These are phyloP conservation scores for Halenospora varia DNA, from an alignment of 495 filamentous ascomycete genomes.

Conservation along the genomic window DNA sequence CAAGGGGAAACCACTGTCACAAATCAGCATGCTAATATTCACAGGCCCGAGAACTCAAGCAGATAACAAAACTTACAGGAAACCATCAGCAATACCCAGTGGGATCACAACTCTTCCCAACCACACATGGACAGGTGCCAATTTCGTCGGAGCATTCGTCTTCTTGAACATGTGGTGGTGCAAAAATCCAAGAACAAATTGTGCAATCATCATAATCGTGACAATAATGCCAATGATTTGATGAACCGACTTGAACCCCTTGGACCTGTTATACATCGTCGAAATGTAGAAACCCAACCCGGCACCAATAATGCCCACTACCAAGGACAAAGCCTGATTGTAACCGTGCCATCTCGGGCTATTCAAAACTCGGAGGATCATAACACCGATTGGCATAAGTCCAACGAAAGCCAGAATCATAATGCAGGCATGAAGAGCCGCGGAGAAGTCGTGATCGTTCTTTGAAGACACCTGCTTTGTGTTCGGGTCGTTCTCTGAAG, in stretches of 20 bases:
- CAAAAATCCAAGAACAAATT: constrained; percentile 44
- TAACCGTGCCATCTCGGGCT: constrained; percentile 45
- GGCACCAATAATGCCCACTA: constrained; percentile 41
- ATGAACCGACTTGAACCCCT: constrained; percentile 47
- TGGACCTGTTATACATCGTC: constrained; percentile 47
- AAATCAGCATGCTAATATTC: not conserved
- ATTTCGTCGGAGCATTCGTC: constrained; percentile 37
- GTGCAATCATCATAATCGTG: constrained; percentile 40
- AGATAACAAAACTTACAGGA: constrained; percentile 36
- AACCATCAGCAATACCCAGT: constrained; percentile 46
- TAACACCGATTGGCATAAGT: constrained; percentile 49
- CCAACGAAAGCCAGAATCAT: constrained; percentile 50
- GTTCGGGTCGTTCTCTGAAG: constrained; percentile 13
- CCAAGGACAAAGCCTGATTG: constrained; percentile 39
- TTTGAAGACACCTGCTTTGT: constrained; percentile 24
- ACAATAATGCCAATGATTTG: constrained; percentile 56
- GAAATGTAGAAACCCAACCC: constrained; percentile 47
- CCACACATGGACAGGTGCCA: constrained; percentile 44
- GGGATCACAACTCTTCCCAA: constrained; percentile 47
- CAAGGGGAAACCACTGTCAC: constrained; percentile 34
- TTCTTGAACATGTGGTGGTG: constrained; percentile 46
- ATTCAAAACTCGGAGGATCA: constrained; percentile 43
- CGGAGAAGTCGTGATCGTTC: constrained; percentile 26
- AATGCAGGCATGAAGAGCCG: constrained; percentile 45
- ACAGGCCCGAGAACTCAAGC: not conserved